These are phyloP conservation scores for Auricularia sp. DNA, from an alignment of 768 basidiomycete species.

Conservation along the genomic window DNA sequence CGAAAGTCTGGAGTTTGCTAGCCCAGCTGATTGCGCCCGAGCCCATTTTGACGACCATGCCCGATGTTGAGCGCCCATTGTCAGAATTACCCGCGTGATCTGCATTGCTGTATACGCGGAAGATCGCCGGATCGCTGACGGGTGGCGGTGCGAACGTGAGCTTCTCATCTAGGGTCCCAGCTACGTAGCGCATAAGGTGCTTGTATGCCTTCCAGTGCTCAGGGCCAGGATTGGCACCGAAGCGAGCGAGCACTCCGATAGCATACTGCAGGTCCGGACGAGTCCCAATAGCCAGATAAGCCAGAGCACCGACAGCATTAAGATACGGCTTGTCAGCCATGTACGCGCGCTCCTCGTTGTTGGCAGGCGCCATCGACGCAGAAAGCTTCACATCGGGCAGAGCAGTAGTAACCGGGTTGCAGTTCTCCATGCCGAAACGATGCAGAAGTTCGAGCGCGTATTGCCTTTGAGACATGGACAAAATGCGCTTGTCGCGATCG, in stretches of 20 bases:
- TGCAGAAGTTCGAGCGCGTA: not conserved
- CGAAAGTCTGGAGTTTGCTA: too few species aligned
- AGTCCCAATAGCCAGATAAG: slow-evolving; percentile 22
- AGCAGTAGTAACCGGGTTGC: not conserved
- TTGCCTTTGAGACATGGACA: not conserved
- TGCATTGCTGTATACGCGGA: too few species aligned
- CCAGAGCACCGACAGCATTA: slow-evolving; percentile 20
- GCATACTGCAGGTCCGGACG: slow-evolving; percentile 26
- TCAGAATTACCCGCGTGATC: too few species aligned
- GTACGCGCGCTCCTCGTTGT: slow-evolving; percentile 5
- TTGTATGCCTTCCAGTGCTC: too few species aligned
- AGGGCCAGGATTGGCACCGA: too few species aligned
- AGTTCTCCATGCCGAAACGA: not conserved
- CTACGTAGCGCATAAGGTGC: too few species aligned
- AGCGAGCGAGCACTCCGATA: slow-evolving; percentile 19
- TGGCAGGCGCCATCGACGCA: slow-evolving; percentile 2
- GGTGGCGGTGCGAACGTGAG: too few species aligned
- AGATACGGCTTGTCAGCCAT: slow-evolving; percentile 30
- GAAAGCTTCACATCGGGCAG: slow-evolving; percentile 6
- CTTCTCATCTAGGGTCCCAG: too few species aligned
- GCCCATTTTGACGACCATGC: too few species aligned
- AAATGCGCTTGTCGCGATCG: not conserved
- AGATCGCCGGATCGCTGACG: too few species aligned
- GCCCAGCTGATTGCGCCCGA: too few species aligned
- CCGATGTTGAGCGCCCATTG: too few species aligned